Base-by-base conservation (phyloP, 371 early-diverging fungal species). In the Mucor mucedo region DNA sequence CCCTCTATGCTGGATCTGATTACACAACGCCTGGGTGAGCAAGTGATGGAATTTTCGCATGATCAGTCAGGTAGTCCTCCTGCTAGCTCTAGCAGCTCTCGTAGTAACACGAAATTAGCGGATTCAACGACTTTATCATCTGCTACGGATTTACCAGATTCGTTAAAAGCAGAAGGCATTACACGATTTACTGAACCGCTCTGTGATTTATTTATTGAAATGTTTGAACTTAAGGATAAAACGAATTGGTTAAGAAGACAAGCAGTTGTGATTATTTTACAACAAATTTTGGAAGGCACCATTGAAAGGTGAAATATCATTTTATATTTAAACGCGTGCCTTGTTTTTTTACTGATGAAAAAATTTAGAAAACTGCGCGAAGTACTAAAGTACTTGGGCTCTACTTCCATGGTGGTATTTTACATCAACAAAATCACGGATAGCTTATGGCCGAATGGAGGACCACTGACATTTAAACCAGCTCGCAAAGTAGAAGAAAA, bases 211-310 rank as follows among this genome's bases (percentile, higher is more conserved):
- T 88, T 96, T 63, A 85, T 92, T 55, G 95, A 95, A 72, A 72
- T 92, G 57, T 96, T 96, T 78, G 95, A 94, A 38, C 77, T 96
- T 30, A 89, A 89, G 69, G 91, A 87, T 57, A 88, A 88, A 63
- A 91, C 90, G 69, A 95, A 93, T 64, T 95, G 93, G 93, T 74
- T 95, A 39, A 79, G 95, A 30, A 84, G 93, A 52, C 91, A 93
- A 61, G 95, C 96, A 0, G 84, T 96, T 10, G 88, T 88, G 5
- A 85, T 94, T 14, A 82, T 95, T 2, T 66, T 95, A 50, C 93
- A 94, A 52, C 92, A 93, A 52, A 84, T 96, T 2, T 76, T 95
- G 44, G 94, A 94, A 60, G 94, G 92, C 41, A 86, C 93, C 0
- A 88, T 96, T 53, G 95, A 96, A 72, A 82, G 92, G 76, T 87